Base-by-base conservation (phyloP, 192 early-diverging fungal species). In the Mortierella hygrophila region DNA sequence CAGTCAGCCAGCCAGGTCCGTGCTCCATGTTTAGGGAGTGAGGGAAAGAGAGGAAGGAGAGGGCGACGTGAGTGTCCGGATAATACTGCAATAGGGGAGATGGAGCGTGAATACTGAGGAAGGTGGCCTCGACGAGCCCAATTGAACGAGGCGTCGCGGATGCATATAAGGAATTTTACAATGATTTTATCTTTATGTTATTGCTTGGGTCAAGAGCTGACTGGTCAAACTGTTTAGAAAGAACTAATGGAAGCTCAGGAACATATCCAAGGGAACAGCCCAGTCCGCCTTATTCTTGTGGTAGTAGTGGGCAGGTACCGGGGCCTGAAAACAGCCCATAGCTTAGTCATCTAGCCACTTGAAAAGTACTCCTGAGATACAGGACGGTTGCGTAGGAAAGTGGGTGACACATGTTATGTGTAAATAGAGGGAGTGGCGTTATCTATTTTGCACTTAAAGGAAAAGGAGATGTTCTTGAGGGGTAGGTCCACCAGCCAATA, bases 341-440 rank as follows among this genome's bases (percentile, higher is more conserved):
- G 60, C 60, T 65, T 65, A 65, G 60, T 65, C 60, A 65, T 65
- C 29, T 65, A 52, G 49, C 5, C 49, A 52, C 49, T 52, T 52
- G 49, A 52, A 9, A 15, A 15, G 60, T 65, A 65, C 60, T 65
- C 26, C 60, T 15, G 13, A 15, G 10, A 23, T 46, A 46, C 44
- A 46, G 44, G 44, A 46, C 7, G 21, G 52, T 60, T n/a, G 4
- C 11, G 26, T 65, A 52, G 49, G 15, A 52, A 52, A 52, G n/a
- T 15, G 60, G 11, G 60, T 65, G 60, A 29, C 60, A 26, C 29
- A 65, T 29, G 55, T 11, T 26, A 40, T 40, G 38, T 65, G 60
- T 15, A 65, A 32, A 32, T 65, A 32, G 29, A 32, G 29, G 13
- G 60, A 65, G 60, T 32, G 60, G 60, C 29, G 60, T 32, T 52